Evolutionary conservation across 176 grass and related monocot species (phyloP).

Genomic region (Carex pumila): DNA sequence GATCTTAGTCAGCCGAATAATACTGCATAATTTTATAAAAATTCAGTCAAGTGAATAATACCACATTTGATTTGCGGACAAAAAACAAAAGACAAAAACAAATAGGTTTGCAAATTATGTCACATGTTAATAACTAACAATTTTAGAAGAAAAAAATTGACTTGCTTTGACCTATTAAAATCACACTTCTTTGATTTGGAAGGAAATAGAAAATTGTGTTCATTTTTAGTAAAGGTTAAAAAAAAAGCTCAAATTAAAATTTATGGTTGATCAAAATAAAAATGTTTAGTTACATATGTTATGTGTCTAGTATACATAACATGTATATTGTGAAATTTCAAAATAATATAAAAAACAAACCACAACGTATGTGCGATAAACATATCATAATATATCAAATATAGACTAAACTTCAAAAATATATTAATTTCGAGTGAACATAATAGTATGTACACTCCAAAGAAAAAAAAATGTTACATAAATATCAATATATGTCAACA

Average conservation of each 20-base stretch:
- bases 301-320: background rate
- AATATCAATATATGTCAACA: too few relatives aligned
- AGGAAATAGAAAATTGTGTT: background rate
- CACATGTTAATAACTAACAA: background rate
- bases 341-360: background rate
- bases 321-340: background rate
- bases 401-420: background rate
- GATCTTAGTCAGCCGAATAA: too few relatives aligned
- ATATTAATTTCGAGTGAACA: too few relatives aligned
- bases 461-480: too few relatives aligned
- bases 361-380: background rate
- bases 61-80: too few relatives aligned
- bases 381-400: background rate
- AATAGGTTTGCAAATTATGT: too few relatives aligned
- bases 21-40: too few relatives aligned
- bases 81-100: too few relatives aligned
- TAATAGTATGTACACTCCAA: too few relatives aligned
- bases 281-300: background rate
- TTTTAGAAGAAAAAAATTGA: background rate
- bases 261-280: background rate
- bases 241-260: too few relatives aligned
- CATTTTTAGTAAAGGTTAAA: background rate
- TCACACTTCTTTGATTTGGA: background rate
- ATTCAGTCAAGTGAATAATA: too few relatives aligned
- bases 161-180: background rate